Evolutionary conservation across 441 rosid genomes (phyloP), one percentile per base, ranked within the genome.

Genomic region (Gossypium lobatum): DNA sequence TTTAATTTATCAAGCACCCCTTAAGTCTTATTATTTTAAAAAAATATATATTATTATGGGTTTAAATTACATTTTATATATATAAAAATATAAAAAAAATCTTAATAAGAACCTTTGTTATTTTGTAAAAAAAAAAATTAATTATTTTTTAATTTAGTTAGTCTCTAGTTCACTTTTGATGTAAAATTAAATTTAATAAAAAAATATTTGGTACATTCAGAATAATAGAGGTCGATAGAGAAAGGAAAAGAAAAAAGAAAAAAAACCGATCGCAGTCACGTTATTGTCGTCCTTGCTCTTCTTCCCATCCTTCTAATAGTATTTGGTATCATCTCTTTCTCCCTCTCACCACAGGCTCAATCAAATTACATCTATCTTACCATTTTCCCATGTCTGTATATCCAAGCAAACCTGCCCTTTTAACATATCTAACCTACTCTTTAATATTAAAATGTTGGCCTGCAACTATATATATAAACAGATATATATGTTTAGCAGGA

Each of bases 251-350:
- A 3, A 26, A 26, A 26, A 28, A 28, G n/a, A 28, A 28, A 28
- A 28, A 4, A 28, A 28, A 0, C 31, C 48, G 6, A 16, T 18
- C 6, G 69, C 72, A 82, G 64, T 80, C 64, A 72, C 78, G 83
- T 81, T 64, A 70, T 68, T 81, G 80, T 85, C 86, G 54, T 71
- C 74, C 72, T 62, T 76, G 71, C 46, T 59, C 64, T 71, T 67
- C 4, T 46, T 46, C 1, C 53, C 6, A 13, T 46, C n/a, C 5
- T 65, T 20, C 31, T 42, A 25, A 20, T 39, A 9, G 10, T 52
- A 34, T 6, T 58, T 21, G 11, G 0, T 4, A 26, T 21, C 73
- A 16, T 13, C 70, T 54, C 46, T 48, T 66, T 71, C 76, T 31
- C 37, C 61, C 53, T 53, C 37, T 25, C 25, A 26, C 34, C 9